Percentiles rank a stretch among this genome's conserved stretches.
Evolutionary conservation across 768 basidiomycete species (phyloP).

Genomic region (Leccinum rimulosum): DNA sequence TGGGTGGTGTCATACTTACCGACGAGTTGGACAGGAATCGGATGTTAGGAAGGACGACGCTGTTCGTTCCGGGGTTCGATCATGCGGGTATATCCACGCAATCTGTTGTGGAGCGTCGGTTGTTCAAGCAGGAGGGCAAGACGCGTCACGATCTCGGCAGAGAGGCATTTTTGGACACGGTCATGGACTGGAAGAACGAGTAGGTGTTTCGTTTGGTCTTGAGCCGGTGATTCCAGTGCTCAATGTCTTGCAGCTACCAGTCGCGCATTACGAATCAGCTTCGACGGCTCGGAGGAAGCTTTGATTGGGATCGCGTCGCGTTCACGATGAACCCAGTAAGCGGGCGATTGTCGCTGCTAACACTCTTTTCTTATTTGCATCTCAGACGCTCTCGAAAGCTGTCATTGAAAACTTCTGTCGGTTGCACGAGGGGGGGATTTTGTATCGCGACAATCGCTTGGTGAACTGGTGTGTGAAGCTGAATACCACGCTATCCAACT

Average conservation of each 20-base stretch:
- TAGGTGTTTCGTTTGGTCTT: slow-evolving; percentile 39
- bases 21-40: slow-evolving; percentile 64
- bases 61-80: slow-evolving; percentile 94
- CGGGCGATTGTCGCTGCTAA: neutral
- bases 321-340: slow-evolving; percentile 93
- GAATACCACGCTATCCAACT: slow-evolving; percentile 96
- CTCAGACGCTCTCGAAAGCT: slow-evolving; percentile 72
- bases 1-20: neutral
- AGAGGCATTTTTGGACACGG: slow-evolving; percentile 84
- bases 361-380: slow-evolving; percentile 1
- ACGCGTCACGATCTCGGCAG: slow-evolving; percentile 94
- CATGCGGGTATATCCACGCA: slow-evolving; percentile 99
- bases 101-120: slow-evolving; percentile 91
- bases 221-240: neutral
- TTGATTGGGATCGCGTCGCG: slow-evolving; percentile 91
- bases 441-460: slow-evolving; percentile 94
- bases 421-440: slow-evolving; percentile 84
- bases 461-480: slow-evolving; percentile 98
- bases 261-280: slow-evolving; percentile 89
- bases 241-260: slow-evolving; percentile 66
- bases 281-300: slow-evolving; percentile 84
- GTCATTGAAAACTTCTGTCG: slow-evolving; percentile 90
- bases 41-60: slow-evolving; percentile 88
- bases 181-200: slow-evolving; percentile 98
- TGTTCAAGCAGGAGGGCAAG: slow-evolving; percentile 79